Evolutionary conservation across 352 stramenopile species (phyloP).

Genomic region (Pythium guiyangense): DNA sequence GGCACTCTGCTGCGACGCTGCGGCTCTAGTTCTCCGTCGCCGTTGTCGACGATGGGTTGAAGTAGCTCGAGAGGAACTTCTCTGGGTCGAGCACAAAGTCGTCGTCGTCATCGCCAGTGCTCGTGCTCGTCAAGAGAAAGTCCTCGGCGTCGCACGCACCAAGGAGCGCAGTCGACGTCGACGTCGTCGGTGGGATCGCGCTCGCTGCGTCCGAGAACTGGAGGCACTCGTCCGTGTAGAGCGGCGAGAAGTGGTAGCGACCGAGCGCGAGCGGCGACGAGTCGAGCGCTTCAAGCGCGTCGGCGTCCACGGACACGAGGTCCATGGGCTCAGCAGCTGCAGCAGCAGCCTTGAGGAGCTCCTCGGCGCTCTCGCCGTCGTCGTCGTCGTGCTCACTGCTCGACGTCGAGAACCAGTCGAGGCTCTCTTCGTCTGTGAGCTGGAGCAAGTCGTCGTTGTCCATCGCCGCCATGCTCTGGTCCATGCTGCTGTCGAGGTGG

Average conservation of each 20-base stretch:
- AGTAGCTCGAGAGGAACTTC: constrained; percentile 86
- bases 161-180: constrained; percentile 20
- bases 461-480: constrained; percentile 63
- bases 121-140: constrained; percentile 19
- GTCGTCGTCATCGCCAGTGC: constrained; percentile 47
- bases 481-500: constrained; percentile 24
- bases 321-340: not conserved
- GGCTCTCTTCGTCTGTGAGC: constrained; percentile 69
- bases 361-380: constrained; percentile 7
- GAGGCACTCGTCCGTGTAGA: constrained; percentile 24
- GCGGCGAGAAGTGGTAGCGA: constrained; percentile 21
- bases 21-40: constrained; percentile 4
- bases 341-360: constrained; percentile 11
- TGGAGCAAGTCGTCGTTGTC: constrained; percentile 78
- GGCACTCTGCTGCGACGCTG: not conserved
- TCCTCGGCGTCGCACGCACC: constrained; percentile 17
- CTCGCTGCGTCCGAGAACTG: constrained; percentile 15
- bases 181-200: constrained; percentile 11
- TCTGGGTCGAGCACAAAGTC: constrained; percentile 85
- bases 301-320: not conserved
- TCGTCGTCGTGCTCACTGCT: constrained; percentile 11
- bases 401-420: constrained; percentile 76
- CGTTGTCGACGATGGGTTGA: constrained; percentile 25
- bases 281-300: not conserved
- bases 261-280: constrained; percentile 14